Evolutionary conservation across 2,329 filamentous ascomycete genomes (phyloP), one percentile per base, ranked within the genome.

Genomic region (Thermothelomyces thermophilus): DNA sequence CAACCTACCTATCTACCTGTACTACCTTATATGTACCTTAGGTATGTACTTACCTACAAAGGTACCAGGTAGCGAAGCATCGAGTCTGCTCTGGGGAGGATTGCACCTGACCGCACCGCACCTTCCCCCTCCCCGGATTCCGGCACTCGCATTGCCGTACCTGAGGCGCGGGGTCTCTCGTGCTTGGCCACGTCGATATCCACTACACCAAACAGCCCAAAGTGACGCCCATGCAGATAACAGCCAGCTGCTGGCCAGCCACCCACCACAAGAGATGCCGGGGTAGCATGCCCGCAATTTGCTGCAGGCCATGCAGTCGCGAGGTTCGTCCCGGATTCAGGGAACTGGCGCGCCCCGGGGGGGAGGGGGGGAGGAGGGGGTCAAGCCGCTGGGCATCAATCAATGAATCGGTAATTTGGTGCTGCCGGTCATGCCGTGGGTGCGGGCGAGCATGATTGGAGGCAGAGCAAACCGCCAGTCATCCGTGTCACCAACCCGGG

Each of bases 221-320:
- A 16, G n/a, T 35, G 5, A 30, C 42, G 36, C 40, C n/a, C 45
- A 30, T 45, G 13, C 8, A 20, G 20, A 28, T 34, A 3, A 9
- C 14, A 19, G 22, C 22, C 11, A 3, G 3, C 11, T 19, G 20
- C 19, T 26, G 26, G 34, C 36, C 31, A 41, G 20, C 3, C 14
- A 16, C 35, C 4, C 47, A 8, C 6, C 37, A 24, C 35, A 13
- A 46, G 26, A n/a, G 35, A 31, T 46, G 35, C 24, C 28, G 17
- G 28, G 22, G 31, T 51, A 42, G 46, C 48, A 37, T 51, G 49
- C 43, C 50, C 44, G 22, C n/a, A 14, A 34, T 28, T 13, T 47
- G 49, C 34, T 39, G 44, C 24, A 35, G 33, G 30, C 31, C 26
- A 36, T 33, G 39, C 48, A 22, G 34, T 35, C 17, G 24, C 26